A percentile compares a stretch with the other conserved stretches of the same genome.
Conservation (phyloP, 2,329 filamentous ascomycete species). For the Hirsutella thompsonii region DNA sequence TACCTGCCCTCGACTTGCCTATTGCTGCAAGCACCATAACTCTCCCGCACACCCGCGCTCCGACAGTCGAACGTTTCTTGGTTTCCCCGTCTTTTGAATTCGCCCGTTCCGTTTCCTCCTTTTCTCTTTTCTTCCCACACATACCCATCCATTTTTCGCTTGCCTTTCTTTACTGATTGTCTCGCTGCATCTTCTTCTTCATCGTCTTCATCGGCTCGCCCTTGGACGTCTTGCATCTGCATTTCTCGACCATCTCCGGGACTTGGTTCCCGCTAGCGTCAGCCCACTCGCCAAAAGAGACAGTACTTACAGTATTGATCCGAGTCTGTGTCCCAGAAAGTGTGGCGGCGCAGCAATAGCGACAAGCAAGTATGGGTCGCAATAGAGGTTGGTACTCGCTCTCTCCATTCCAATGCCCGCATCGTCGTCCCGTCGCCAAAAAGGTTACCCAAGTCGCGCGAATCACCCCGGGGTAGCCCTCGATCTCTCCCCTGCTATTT, state of each 20-base stretch:
- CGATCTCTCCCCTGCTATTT: neutral
- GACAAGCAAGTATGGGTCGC: conserved; percentile 31
- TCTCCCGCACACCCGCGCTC: too few relatives aligned
- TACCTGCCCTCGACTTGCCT: too few relatives aligned
- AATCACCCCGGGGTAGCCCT: neutral
- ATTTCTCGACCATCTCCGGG: neutral
- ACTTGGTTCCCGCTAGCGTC: neutral
- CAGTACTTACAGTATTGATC: neutral
- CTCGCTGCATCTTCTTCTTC: neutral
- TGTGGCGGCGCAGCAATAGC: neutral
- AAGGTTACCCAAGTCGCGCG: neutral
- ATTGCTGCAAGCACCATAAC: too few relatives aligned
- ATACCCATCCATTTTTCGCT: too few relatives aligned
- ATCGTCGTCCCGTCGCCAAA: neutral
- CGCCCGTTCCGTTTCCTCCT: too few relatives aligned
- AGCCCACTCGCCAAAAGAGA: neutral
- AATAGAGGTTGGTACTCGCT: conserved; percentile 37
- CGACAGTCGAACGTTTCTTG: too few relatives aligned
- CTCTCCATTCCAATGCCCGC: conserved; percentile 5
- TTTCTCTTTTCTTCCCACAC: too few relatives aligned
- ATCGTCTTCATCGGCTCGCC: neutral
- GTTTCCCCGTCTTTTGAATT: too few relatives aligned
- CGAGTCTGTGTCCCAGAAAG: neutral
- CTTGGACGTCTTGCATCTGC: neutral
- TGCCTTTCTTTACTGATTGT: neutral